A percentile compares a stretch with the other conserved stretches of the same genome.
Evolutionary conservation across 768 basidiomycete species (phyloP).

Genomic region (Imleria badia): DNA sequence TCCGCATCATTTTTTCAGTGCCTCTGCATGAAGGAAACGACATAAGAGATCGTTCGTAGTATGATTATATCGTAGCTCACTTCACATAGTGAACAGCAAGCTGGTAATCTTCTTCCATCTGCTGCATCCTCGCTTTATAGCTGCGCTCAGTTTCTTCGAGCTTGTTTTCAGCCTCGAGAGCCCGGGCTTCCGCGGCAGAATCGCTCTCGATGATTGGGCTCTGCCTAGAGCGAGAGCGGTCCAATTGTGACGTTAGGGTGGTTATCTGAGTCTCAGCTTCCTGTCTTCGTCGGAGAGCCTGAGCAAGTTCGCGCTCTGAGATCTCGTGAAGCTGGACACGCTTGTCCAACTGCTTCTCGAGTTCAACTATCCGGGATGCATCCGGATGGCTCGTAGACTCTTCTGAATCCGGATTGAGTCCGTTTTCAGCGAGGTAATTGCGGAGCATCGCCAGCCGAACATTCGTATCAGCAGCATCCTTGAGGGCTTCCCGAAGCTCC

Average conservation of each 20-base stretch:
- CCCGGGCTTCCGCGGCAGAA: constrained; percentile 44
- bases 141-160: constrained; percentile 75
- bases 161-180: constrained; percentile 71
- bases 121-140: constrained; percentile 78
- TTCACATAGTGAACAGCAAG: constrained; percentile 97
- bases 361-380: constrained; percentile 57
- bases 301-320: constrained; percentile 72
- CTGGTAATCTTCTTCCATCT: constrained; percentile 95
- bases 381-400: constrained; percentile 38
- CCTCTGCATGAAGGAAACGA: constrained; percentile 52
- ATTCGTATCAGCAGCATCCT: constrained; percentile 65
- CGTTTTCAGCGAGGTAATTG: constrained; percentile 85
- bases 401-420: constrained; percentile 78
- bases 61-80: constrained; percentile 46
- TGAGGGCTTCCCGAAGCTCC: constrained; percentile 59
- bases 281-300: constrained; percentile 61
- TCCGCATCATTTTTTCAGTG: constrained; percentile 96
- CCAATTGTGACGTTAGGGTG: constrained; percentile 64
- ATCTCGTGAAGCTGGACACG: constrained; percentile 69
- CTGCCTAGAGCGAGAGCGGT: constrained; percentile 57
- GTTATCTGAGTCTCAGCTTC: constrained; percentile 73
- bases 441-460: constrained; percentile 79
- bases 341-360: constrained; percentile 79
- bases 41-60: constrained; percentile 14
- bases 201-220: constrained; percentile 47